Conservation (phyloP, 768 basidiomycete genomes). For the Chlorophyllum brunneum region DNA sequence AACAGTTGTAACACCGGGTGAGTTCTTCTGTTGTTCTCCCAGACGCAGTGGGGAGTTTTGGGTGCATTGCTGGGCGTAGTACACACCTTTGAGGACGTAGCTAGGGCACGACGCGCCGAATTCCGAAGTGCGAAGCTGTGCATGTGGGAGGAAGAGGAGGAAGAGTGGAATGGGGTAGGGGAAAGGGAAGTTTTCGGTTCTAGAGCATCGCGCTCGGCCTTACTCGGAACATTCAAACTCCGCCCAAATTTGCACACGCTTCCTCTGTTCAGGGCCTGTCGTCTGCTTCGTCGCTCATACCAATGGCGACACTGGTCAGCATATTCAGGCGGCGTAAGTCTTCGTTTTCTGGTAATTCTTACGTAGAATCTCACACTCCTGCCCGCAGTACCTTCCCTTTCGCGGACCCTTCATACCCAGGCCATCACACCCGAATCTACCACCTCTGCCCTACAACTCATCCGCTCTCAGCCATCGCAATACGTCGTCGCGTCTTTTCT, state of each 20-base stretch:
- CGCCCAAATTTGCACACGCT: conserved; percentile 23
- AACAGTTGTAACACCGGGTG: conserved; percentile 23
- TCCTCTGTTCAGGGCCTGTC: background rate
- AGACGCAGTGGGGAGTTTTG: conserved; percentile 3
- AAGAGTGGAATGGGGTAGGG: conserved; percentile 39
- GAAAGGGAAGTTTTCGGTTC: conserved; percentile 42
- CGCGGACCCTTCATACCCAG: conserved; percentile 22
- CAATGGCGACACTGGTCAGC: conserved; percentile 26
- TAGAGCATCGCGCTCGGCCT: conserved; percentile 32
- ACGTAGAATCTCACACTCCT: conserved; percentile 8
- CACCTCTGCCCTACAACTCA: conserved; percentile 68
- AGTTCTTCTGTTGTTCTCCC: conserved; percentile 10
- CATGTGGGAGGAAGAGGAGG: conserved; percentile 52
- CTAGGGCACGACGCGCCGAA: conserved; percentile 73
- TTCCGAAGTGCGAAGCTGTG: conserved; percentile 85
- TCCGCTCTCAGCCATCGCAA: conserved; percentile 87
- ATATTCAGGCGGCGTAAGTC: conserved; percentile 30
- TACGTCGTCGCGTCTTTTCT: conserved; percentile 90
- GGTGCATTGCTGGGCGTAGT: background rate
- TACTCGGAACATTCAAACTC: conserved; percentile 46
- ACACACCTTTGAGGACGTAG: conserved; percentile 61
- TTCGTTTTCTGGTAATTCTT: background rate
- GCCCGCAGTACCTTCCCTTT: conserved; percentile 13
- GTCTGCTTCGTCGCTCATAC: conserved; percentile 8
- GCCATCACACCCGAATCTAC: conserved; percentile 33